Base-by-base conservation (phyloP, 2,329 filamentous ascomycete genomes). In the Hymenoscyphus salicellus region DNA sequence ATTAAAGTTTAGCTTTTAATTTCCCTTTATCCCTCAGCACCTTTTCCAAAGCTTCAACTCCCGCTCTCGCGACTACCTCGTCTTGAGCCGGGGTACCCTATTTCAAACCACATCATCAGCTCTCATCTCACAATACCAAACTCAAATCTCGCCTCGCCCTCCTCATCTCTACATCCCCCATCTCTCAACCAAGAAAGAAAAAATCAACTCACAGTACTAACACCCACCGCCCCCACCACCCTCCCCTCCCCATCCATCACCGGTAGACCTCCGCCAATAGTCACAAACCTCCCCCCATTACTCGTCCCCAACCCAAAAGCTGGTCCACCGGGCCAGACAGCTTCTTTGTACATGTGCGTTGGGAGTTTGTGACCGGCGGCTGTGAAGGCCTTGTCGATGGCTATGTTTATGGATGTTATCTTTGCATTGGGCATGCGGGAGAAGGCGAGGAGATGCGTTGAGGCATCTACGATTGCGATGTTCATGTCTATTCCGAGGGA, bases 1-100 rank as follows among this genome's bases (percentile, higher is more conserved):
- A 2, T 52, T 66, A 81, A 59, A 81, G 65, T 72, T 80, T 81
- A 26, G 79, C 72, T 71, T 76, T 79, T 4, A 73, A 14, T 65
- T 75, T 73, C 17, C 78, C 77, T 60, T 52, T 65, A 17, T 62
- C 61, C 55, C 71, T 71, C 64, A 73, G 60, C 0, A 67, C 63
- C 60, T 62, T 65, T 36, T 72, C 61, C 63, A 84, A 72, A 33
- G 81, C 83, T 66, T 83, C 81, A 17, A 83, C 79, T 1, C 83
- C 83, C 3, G 78, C 81, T 70, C 75, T 77, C 60, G 83, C 82
- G 69, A 83, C 81, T 71, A 83, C 79, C 63, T 81, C 78, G 75
- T 86, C 83, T 72, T 86, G 81, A 61, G 77, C 77, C 58, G 83
- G 83, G 61, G 80, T 83, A 26, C 83, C 83, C 83, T 59, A 14